phyloP scores from a whole-genome alignment of 768 basidiomycete species.

The Lactifluus subvellereus region DNA sequence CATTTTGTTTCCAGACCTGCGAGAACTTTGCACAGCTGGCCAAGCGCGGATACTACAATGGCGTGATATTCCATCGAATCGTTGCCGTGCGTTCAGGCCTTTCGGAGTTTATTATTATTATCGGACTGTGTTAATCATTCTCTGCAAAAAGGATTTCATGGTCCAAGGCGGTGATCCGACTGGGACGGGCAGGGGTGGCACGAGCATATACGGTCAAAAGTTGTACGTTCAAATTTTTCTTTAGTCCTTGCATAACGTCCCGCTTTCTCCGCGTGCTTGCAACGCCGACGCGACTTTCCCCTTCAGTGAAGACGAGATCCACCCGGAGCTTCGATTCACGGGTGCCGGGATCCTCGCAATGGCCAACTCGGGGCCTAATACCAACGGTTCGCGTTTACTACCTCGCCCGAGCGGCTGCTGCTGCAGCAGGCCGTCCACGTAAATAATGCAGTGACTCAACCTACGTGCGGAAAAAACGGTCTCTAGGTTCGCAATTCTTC shows the following conservation, averaged over 20 bases:
- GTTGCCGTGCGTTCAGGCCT: conserved; percentile 54
- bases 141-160: conserved; percentile 77
- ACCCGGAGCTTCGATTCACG: conserved; percentile 87
- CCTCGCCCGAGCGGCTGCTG: not conserved
- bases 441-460: no score
- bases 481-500: conserved; percentile 89
- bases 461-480: not conserved
- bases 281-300: no score
- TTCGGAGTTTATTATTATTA: not conserved
- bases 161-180: conserved; percentile 95
- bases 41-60: conserved; percentile 91
- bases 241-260: not conserved
- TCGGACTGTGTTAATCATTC: not conserved
- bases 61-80: conserved; percentile 85
- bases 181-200: conserved; percentile 89
- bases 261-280: not conserved
- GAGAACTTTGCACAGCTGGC: conserved; percentile 91
- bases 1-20: conserved; percentile 58
- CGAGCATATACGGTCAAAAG: conserved; percentile 83
- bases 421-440: no score
- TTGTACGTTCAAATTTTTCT: conserved; percentile 48
- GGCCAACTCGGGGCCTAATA: conserved; percentile 97
- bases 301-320: conserved; percentile 79
- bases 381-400: conserved; percentile 50
- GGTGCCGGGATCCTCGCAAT: conserved; percentile 95